Evolutionary conservation across 305 asterid genomes (phyloP), one percentile per base, ranked within the genome.

Genomic region (Fraxinus albicans): DNA sequence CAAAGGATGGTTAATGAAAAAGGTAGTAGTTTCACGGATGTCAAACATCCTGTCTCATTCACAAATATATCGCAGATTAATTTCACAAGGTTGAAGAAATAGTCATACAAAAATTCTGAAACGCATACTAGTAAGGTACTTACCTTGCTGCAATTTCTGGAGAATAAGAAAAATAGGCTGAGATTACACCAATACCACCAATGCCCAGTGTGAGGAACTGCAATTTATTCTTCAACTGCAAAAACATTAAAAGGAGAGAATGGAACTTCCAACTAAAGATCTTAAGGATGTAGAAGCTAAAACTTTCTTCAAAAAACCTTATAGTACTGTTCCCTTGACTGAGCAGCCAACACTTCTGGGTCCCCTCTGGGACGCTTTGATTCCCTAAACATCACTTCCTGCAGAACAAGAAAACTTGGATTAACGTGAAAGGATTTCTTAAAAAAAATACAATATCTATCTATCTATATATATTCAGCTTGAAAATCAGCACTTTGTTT

Each of bases 301-400:
- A 73, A 63, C 1, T 27, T 6, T 36, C 17, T 50, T 31, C 47
- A 38, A 17, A 53, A 36, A 47, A 93, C 99, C 98, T 96, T 91
- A 83, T 81, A 87, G 82, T 96, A 96, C 75, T 94, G 98, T 85
- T 93, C 98, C 86, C 94, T 92, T 12, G 98, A 96, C 86, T 88
- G 90, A 81, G 98, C 97, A 72, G 98, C 98, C 93, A 96, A 89
- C 69, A 90, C 91, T 86, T 85, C 84, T 72, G 98, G 98, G 89
- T 93, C 97, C 83, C 94, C 98, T 86, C 89, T 91, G 47, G 93
- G 87, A 21, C 90, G 91, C 47, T 84, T 91, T 6, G 93, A 38
- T 86, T 96, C 98, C 84, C 98, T 87, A 55, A 96, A 63, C 94
- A 94, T 90, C 76, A 91, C 95, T 76, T 96, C 98, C 99, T 96